Base-by-base conservation (phyloP, 495 filamentous ascomycete species). In the Lasiosphaeris hirsuta region DNA sequence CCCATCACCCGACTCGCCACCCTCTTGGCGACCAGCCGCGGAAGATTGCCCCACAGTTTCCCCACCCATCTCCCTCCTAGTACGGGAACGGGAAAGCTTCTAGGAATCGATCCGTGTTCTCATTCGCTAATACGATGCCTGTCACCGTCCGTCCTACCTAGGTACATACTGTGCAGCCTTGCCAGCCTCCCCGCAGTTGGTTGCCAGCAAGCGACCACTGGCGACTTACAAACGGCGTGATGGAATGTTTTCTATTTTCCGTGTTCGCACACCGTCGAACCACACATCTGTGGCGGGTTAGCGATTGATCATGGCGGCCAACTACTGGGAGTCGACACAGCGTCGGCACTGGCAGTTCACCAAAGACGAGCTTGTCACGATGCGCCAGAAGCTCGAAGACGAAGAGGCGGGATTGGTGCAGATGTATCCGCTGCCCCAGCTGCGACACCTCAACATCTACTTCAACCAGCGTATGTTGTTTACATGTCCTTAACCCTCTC, bases 311-410 rank as follows among this genome's bases (percentile, higher is more conserved):
- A 98, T 98, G 94, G 92, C 94, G 51, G 90, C 93, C 64, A 97
- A 94, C 72, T 98, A 89, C 73, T 98, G 95, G 94, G 88, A 87
- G 54, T 97, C 93, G 48, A 92, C 91, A 13, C 94, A 98, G 73
- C 83, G 87, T 52, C 84, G 82, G 61, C 81, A 89, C 73, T 98
- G 95, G 95, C 86, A 90, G 56, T 97, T 94, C 75, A 84, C 92
- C 40, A 85, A 88, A 62, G 84, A 87, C 62, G 84, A 87, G 61
- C 78, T 98, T 45, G 82, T 84, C 10, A 81, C 86, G 40, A 81
- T 88, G 65, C 85, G 94, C 53, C 79, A 85, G 57, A 76, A 80
- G 58, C 81, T 96, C 13, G 88, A 88, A 65, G 83, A 89, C 52
- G 82, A 84, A 54, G 88, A 96, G 65, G 81, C 82, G 53, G 75